Evolutionary conservation across 805 yeast species (phyloP), one percentile per base, ranked within the genome.

Genomic region (Starmerella riodocensis): DNA sequence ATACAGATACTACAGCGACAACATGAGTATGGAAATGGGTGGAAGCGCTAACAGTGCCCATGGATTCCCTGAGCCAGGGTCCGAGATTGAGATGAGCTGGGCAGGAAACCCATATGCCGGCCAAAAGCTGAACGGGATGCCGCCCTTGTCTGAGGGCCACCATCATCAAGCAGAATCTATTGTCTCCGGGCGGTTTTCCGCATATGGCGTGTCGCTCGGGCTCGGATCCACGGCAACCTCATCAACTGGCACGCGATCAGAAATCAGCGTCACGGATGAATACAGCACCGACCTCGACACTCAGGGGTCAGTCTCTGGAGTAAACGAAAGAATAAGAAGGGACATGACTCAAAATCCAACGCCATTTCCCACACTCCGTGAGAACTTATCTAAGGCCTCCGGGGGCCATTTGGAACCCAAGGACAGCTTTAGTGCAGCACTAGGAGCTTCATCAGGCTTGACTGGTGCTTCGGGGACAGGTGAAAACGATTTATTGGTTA

Each of bases 131-230:
- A 13, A 18, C 22, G 23, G 17, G n/a, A n/a, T n/a, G n/a, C n/a
- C n/a, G 9, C 14, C 31, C 8, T 28, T 17, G 9, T 11, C 31
- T 13, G 14, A 14, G 13, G 22, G 7, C 22, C 9, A 17, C 19
- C 6, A 7, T 6, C 25, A 30, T 6, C 22, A 30, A 9, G 17
- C 7, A 20, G 31, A 23, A 16, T 23, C 33, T 7, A 4, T 22
- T 7, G 9, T 7, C 6, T 26, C 25, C 22, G 40, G 35, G 9
- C 23, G 37, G 20, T 40, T 40, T 36, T 31, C 37, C 11, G 11
- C 40, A 3, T 31, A 35, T 19, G 43, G 40, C 18, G 29, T 36
- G 3, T 36, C 40, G 3, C 30, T 40, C 9, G 40, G 39, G 4
- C 24, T 40, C 8, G 29, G 13, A 4, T 13, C 21, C 9, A 13